Base-by-base conservation (phyloP, 2,329 filamentous ascomycete genomes). In the Xenoacremonium recifei region DNA sequence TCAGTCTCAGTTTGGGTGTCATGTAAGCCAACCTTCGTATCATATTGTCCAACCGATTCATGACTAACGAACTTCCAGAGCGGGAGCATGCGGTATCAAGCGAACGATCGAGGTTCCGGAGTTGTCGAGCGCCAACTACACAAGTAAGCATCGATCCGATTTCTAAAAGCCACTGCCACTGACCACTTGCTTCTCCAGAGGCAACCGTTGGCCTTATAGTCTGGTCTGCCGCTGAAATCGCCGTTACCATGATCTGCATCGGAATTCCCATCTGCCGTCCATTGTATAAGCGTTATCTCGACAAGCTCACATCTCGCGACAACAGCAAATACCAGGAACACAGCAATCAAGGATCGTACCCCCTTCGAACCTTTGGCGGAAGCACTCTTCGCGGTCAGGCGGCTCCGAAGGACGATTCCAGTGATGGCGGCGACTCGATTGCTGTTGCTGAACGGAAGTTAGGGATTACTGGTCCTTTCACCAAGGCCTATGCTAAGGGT, bases 1-100 rank as follows among this genome's bases (percentile, higher is more conserved):
- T 57, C 16, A 66, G 68, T 38, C 63, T 73, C 32, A 72, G 70
- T 33, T 47, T 72, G 4, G 69, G 69, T 5, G 49, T 71, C 5
- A 64, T 71, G 67, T 66, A 51, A 53, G 61, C 50, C 13, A 3
- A 3, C 2, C 9, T 9, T 13, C 23, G 13, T 27, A n/a, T n/a
- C n/a, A n/a, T n/a, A n/a, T n/a, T n/a, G n/a, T n/a, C n/a, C n/a
- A n/a, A 2, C 1, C 10, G 2, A 11, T 4, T 13, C 11, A 7
- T 10, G 1, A 1, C 3, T 4, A 5, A 16, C 10, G 2, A 1
- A 48, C 4, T 1, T n/a, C 20, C 4, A 62, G 59, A 9, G 60
- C 60, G 6, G 60, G 54, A 13, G 52, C 49, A 0, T 63, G 57
- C 7, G 59, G 61, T 0, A 63, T 63, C 21, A 55, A 53, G 7